Conservation (phyloP, 345 rosid genomes). For the Psidium guajava region DNA sequence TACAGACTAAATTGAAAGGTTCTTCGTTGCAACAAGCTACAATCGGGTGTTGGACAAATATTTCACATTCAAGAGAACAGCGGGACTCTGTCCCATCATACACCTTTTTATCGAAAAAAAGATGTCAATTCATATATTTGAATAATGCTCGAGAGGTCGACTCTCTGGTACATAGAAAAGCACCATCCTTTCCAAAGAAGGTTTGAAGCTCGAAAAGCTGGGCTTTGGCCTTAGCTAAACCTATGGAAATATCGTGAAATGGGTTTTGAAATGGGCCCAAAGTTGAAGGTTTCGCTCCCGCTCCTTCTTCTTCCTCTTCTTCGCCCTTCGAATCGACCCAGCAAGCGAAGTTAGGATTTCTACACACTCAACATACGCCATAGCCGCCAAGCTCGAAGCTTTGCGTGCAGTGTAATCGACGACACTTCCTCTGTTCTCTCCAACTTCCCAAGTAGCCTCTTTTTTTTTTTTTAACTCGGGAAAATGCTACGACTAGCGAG, state of each 20-base stretch:
- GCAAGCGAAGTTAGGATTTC: neutral
- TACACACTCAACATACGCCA: neutral
- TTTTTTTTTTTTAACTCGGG: neutral
- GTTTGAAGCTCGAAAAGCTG: neutral
- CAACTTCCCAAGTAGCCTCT: neutral
- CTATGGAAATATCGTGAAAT: neutral
- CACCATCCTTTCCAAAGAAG: neutral
- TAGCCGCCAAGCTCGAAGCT: neutral
- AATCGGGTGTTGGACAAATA: neutral
- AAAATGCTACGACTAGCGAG: slow-evolving; percentile 25
- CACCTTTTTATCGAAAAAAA: too few relatives aligned
- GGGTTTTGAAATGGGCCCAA: neutral
- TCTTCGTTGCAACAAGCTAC: neutral
- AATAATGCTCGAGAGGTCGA: too few relatives aligned
- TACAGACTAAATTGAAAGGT: neutral
- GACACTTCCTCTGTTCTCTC: neutral
- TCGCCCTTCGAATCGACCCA: neutral
- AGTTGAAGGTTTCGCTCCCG: neutral
- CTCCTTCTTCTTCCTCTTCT: neutral
- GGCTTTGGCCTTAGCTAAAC: neutral
- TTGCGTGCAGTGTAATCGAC: neutral
- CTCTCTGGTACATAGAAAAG: neutral
- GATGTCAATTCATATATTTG: too few relatives aligned
- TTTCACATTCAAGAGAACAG: neutral
- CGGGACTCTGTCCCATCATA: too few relatives aligned